Evolutionary conservation across 345 rosid genomes (phyloP).

Genomic region (Triadica sebifera): DNA sequence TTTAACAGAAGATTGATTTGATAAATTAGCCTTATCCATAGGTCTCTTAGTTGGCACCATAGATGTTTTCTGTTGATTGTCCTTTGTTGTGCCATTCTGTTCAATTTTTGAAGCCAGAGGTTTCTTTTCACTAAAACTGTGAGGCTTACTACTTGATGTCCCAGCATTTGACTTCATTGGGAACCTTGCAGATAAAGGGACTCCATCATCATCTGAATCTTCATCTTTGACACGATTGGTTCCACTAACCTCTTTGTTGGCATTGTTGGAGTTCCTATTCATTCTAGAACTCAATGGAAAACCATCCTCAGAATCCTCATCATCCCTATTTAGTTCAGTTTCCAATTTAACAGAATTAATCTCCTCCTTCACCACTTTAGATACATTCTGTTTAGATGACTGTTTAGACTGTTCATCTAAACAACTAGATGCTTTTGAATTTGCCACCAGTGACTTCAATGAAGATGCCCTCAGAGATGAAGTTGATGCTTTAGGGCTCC

Average conservation of each 20-base stretch:
- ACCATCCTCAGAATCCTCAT: constrained; percentile 72
- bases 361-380: constrained; percentile 44
- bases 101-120: constrained; percentile 44
- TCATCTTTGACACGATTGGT: constrained; percentile 37
- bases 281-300: constrained; percentile 60
- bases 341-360: constrained; percentile 34
- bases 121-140: constrained; percentile 49
- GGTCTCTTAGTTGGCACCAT: constrained; percentile 64
- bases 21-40: constrained; percentile 48
- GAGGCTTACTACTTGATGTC: constrained; percentile 43
- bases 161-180: constrained; percentile 41
- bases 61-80: constrained; percentile 40
- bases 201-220: constrained; percentile 82
- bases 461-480: constrained; percentile 39
- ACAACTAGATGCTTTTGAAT: constrained; percentile 39
- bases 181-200: constrained; percentile 55
- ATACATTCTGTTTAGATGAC: constrained; percentile 30
- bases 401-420: constrained; percentile 39
- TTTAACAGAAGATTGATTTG: constrained; percentile 51
- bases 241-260: constrained; percentile 34
- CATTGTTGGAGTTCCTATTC: constrained; percentile 43
- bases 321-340: constrained; percentile 33
- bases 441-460: constrained; percentile 31
- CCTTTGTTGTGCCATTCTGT: constrained; percentile 61
- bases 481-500: constrained; percentile 57